Evolutionary conservation across 1,284 basidiomycete genomes (phyloP), one percentile per base, ranked within the genome.

Genomic region (Fomitopsis betulina): DNA sequence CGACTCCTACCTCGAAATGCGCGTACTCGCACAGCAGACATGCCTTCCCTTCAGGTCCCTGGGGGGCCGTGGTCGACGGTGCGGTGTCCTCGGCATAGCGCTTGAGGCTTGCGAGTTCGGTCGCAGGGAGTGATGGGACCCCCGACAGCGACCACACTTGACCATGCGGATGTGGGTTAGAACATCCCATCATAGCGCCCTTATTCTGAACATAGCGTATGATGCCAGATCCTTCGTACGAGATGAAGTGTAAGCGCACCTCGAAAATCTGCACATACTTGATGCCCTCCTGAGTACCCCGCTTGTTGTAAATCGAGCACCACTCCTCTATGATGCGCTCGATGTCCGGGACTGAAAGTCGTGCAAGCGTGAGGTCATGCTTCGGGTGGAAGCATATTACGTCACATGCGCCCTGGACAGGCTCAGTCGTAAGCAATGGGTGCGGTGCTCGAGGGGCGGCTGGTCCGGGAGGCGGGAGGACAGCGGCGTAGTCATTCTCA

Each of bases 171-270:
- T 98, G 96, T 21, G 95, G 94, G 68, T 97, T 98, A 10, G 91
- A 94, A 69, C 94, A 96, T 8, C 96, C 96, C 96, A 98, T 97
- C 76, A 95, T 94, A 2, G 87, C 76, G 6, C 95, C 96, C 73
- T 96, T 96, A 75, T 97, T 98, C 89, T 97, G 62, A 39, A 10
- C 3, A 42, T 3, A 33, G 38, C 39, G 13, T 10, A 42, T n/a
- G 25, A 23, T 45, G n/a, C 52, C 49, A n/a, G 35, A 42, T 47
- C 23, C 33, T 43, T 8, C 17, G 21, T 9, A 51, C 32, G 30
- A 43, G 5, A 15, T 47, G n/a, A 10, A 1, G 30, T 19, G 51
- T 38, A 25, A 19, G 15, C 58, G n/a, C 42, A 88, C 91, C 85
- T 94, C 92, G 67, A 93, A 96, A 43, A 96, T 93, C 72, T 95